Evolutionary conservation across 2,329 filamentous ascomycete genomes (phyloP).

Genomic region (Zalaria sp.): DNA sequence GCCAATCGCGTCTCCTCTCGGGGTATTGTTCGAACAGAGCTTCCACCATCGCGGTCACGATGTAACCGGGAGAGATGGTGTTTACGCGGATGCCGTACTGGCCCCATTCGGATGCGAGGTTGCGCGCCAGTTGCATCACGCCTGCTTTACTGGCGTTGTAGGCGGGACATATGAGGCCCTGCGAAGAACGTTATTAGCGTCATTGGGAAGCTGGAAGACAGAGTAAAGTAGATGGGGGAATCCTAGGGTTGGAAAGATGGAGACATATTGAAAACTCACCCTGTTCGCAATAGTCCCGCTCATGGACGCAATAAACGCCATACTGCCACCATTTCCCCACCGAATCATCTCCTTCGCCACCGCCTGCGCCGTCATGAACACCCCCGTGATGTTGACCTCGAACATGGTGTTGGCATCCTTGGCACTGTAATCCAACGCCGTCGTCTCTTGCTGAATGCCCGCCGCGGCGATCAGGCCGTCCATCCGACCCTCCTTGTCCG

Average conservation of each 20-base stretch:
- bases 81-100: conserved; percentile 62
- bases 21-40: conserved; percentile 64
- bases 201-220: background rate
- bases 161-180: conserved; percentile 51
- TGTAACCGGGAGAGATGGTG: conserved; percentile 68
- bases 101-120: conserved; percentile 62
- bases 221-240: background rate
- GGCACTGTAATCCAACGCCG: conserved; percentile 63
- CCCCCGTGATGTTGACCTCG: conserved; percentile 46
- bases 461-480: conserved; percentile 68
- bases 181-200: conserved; percentile 13
- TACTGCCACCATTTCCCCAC: conserved; percentile 45
- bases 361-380: conserved; percentile 51
- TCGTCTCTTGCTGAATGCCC: conserved; percentile 68
- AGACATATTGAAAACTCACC: conserved; percentile 29
- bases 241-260: background rate
- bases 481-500: conserved; percentile 52
- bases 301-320: conserved; percentile 50
- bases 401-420: conserved; percentile 50
- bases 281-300: conserved; percentile 46
- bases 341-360: conserved; percentile 50
- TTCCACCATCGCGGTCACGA: conserved; percentile 72
- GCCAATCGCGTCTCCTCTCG: conserved; percentile 53
- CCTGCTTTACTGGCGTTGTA: conserved; percentile 69
- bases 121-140: conserved; percentile 56